Evolutionary conservation across 306 rosid genomes (phyloP).

Genomic region (Prinsepia uniflora): DNA sequence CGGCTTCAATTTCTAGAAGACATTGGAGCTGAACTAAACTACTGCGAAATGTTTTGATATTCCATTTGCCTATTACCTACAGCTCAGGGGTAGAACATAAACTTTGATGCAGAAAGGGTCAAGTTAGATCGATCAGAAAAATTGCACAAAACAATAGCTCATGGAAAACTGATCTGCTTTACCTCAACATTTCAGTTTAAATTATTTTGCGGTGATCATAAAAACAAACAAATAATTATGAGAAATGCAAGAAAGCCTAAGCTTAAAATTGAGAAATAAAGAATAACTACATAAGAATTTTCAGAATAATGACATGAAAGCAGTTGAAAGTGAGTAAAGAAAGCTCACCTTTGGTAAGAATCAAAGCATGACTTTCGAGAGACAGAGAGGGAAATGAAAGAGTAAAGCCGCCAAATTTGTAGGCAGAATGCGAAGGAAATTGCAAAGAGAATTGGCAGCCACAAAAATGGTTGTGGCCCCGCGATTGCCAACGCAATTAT

Average conservation of each 20-base stretch:
- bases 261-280: background rate
- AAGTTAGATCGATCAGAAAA: too few species aligned
- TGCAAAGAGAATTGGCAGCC: conserved; percentile 39
- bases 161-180: background rate
- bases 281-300: conserved; percentile 14
- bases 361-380: background rate
- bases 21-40: background rate
- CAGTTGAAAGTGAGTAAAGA: background rate
- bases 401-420: conserved; percentile 8
- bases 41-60: background rate
- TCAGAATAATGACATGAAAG: background rate
- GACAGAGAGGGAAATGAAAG: background rate
- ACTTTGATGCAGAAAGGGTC: too few species aligned
- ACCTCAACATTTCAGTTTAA: background rate
- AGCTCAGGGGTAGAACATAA: too few species aligned
- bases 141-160: too few species aligned
- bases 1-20: background rate
- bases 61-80: conserved; percentile 1
- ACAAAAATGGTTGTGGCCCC: conserved; percentile 61
- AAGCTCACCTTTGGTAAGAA: conserved; percentile 16
- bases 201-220: background rate
- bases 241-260: background rate
- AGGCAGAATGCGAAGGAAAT: conserved; percentile 7
- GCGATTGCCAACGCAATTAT: conserved; percentile 37
- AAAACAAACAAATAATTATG: background rate